Percentiles rank a stretch among this genome's conserved stretches.
These are phyloP conservation scores for Meripilus lineatus DNA, from an alignment of 1,284 basidiomycete genomes.

Conservation along the genomic window DNA sequence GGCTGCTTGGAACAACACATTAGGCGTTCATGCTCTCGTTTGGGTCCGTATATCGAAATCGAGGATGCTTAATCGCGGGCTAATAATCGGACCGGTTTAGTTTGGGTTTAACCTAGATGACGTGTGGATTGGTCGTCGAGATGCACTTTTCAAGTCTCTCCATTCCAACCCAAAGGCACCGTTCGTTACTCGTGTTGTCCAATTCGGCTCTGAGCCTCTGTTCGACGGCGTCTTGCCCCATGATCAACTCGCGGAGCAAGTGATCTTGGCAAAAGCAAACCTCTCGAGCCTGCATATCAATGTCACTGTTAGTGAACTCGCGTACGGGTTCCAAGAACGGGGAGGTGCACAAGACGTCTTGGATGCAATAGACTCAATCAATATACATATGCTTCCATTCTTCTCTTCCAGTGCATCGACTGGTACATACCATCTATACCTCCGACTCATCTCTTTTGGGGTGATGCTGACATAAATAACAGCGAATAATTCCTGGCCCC, in stretches of 20 bases:
- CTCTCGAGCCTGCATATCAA: conserved; percentile 53
- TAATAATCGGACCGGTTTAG: conserved; percentile 26
- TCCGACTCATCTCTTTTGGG: neutral
- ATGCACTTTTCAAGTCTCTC: conserved; percentile 49
- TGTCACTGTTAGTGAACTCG: conserved; percentile 56
- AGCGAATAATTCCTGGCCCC: conserved; percentile 57
- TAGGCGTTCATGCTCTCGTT: conserved; percentile 71
- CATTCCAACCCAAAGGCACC: conserved; percentile 61
- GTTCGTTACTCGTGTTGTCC: conserved; percentile 62
- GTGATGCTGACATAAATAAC: conserved; percentile 2
- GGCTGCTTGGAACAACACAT: conserved; percentile 63
- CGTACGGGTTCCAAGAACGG: conserved; percentile 45
- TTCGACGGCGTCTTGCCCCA: conserved; percentile 57
- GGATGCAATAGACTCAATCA: conserved; percentile 59
- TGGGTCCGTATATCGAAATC: conserved; percentile 45
- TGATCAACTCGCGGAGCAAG: conserved; percentile 49
- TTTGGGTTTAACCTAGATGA: conserved; percentile 59
- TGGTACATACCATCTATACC: conserved; percentile 33
- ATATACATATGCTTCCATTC: conserved; percentile 73
- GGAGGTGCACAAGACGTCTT: conserved; percentile 56
- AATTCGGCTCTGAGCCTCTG: conserved; percentile 74
- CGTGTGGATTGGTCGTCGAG: conserved; percentile 51
- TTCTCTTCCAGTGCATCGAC: conserved; percentile 56
- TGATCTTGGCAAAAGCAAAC: conserved; percentile 43
- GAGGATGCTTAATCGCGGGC: neutral